Conservation (phyloP, 2,329 filamentous ascomycete genomes). For the Neoarthrinium moseri region DNA sequence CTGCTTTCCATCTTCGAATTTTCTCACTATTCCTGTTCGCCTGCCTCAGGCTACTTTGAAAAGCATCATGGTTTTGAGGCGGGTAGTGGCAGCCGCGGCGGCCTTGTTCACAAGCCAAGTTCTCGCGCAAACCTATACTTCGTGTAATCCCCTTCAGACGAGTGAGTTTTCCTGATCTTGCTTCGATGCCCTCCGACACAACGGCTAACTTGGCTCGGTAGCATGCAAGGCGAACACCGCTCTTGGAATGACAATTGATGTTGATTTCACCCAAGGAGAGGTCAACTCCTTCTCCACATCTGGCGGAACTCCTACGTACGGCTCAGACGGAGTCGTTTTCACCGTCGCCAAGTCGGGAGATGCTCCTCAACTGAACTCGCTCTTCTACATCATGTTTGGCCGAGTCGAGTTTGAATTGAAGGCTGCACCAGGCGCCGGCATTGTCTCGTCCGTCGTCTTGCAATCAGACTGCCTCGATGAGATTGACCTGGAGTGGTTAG, state of each 20-base stretch:
- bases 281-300: conserved; percentile 76
- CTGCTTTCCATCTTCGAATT: not conserved
- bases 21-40: conserved; percentile 10
- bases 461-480: conserved; percentile 92
- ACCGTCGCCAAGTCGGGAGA: conserved; percentile 78
- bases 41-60: conserved; percentile 13
- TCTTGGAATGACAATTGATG: conserved; percentile 75
- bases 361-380: conserved; percentile 78
- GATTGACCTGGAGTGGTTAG: conserved; percentile 97
- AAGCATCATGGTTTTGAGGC: conserved; percentile 20
- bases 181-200: not conserved
- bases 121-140: conserved; percentile 27
- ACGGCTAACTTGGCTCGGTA: conserved; percentile 24
- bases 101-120: conserved; percentile 18
- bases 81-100: conserved; percentile 17
- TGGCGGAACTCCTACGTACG: conserved; percentile 70
- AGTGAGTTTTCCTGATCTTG: conserved; percentile 19
- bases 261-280: conserved; percentile 77
- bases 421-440: conserved; percentile 82
- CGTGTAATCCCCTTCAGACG: conserved; percentile 27
- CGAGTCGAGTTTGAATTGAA: conserved; percentile 83
- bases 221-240: conserved; percentile 76
- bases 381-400: conserved; percentile 99
- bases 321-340: conserved; percentile 74
- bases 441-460: conserved; percentile 89